phyloP scores from a whole-genome alignment of 1,139 yeast genomes.

The Blastobotrys raffinosifermentans region DNA sequence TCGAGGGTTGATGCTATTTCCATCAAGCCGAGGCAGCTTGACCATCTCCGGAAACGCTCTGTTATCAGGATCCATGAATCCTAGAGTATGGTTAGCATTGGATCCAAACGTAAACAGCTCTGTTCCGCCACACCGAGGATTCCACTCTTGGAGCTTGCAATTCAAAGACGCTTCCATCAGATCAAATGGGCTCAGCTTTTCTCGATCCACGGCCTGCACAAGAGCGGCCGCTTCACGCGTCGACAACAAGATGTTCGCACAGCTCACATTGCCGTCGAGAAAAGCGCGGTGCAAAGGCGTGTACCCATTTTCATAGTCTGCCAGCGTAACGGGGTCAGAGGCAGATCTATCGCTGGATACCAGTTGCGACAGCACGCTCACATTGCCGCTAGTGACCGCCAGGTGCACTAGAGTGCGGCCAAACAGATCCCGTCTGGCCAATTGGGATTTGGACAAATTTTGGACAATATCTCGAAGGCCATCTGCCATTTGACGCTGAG shows the following conservation, averaged over 20 bases:
- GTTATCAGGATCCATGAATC: slow-evolving; percentile 64
- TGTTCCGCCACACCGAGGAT: slow-evolving; percentile 40
- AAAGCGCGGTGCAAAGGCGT: slow-evolving; percentile 70
- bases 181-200: slow-evolving; percentile 47
- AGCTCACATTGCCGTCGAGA: slow-evolving; percentile 53
- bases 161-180: slow-evolving; percentile 14
- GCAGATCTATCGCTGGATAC: background rate
- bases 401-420: slow-evolving; percentile 68
- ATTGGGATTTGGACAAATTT: slow-evolving; percentile 39
- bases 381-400: slow-evolving; percentile 47
- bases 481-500: too few species aligned
- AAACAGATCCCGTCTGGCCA: slow-evolving; percentile 56
- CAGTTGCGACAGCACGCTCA: slow-evolving; percentile 37
- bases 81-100: slow-evolving; percentile 59
- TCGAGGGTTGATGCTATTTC: slow-evolving; percentile 14
- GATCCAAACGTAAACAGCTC: slow-evolving; percentile 61
- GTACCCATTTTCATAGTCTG: slow-evolving; percentile 80
- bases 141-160: slow-evolving; percentile 13
- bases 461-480: too few species aligned
- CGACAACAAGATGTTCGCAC: slow-evolving; percentile 42
- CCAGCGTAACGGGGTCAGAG: slow-evolving; percentile 38
- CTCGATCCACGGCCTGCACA: slow-evolving; percentile 61
- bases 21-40: slow-evolving; percentile 18
- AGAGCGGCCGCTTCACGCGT: slow-evolving; percentile 25
- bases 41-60: slow-evolving; percentile 37